Percentiles rank a stretch among this genome's conserved stretches.
Conservation (phyloP, 106 monocot species). For the Allium cepa region DNA sequence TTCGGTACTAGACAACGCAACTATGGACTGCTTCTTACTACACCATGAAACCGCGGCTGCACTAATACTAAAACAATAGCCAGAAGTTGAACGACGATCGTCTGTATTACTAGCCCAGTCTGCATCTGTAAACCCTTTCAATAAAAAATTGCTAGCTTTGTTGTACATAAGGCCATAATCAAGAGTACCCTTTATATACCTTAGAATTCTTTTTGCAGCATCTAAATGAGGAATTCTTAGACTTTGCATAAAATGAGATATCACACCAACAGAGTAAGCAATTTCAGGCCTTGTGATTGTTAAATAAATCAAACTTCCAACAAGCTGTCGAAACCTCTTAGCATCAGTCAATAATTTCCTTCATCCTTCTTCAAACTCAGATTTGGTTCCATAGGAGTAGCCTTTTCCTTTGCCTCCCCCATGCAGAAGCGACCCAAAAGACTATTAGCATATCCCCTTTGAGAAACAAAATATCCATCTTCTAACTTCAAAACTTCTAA, state of each 20-base stretch:
- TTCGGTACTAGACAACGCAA: conserved; percentile 4
- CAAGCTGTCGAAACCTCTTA: neutral
- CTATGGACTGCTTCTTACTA: conserved; percentile 6
- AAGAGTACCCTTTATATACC: conserved; percentile 8
- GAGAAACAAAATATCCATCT: conserved; percentile 9
- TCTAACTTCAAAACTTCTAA: neutral
- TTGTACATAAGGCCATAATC: conserved; percentile 4
- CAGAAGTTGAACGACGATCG: neutral
- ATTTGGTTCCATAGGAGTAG: conserved; percentile 3
- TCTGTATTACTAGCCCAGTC: conserved; percentile 5
- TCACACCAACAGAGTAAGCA: conserved; percentile 10
- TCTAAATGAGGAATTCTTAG: conserved; percentile 2
- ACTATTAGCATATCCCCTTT: conserved; percentile 4
- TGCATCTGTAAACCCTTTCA: too few relatives aligned
- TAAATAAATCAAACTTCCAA: conserved; percentile 16
- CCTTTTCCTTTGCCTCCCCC: conserved; percentile 1
- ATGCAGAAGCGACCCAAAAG: neutral
- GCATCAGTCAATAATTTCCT: neutral
- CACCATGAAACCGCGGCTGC: conserved; percentile 6
- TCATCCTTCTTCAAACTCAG: conserved; percentile 5
- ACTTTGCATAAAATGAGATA: conserved; percentile 15
- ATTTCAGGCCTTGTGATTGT: conserved; percentile 13
- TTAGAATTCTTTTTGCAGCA: conserved; percentile 9
- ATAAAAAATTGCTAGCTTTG: neutral
- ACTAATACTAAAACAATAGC: neutral